Conservation (phyloP, 192 early-diverging fungal species). For the Chytriomyces sp. region DNA sequence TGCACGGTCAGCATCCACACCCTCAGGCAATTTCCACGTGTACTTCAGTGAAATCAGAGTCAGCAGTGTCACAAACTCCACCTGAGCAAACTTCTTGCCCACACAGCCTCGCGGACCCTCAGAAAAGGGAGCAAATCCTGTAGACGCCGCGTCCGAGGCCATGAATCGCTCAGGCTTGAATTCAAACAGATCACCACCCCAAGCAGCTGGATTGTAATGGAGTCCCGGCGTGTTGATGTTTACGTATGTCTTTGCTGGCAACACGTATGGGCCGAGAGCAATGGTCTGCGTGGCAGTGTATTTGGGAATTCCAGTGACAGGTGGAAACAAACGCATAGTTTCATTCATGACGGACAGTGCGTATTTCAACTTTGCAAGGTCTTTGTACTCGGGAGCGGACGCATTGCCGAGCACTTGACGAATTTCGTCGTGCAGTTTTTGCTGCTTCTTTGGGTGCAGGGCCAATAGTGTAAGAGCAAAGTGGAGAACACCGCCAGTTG, state of each 20-base stretch:
- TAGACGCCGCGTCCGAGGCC: background rate
- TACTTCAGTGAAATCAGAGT: conserved; percentile 29
- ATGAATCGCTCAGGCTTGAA: conserved; percentile 28
- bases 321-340: conserved; percentile 42
- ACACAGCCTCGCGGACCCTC: conserved; percentile 46
- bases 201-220: conserved; percentile 27
- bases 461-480: conserved; percentile 51
- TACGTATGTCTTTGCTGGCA: conserved; percentile 17
- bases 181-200: conserved; percentile 9
- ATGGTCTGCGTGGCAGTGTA: conserved; percentile 14
- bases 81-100: conserved; percentile 49
- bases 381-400: conserved; percentile 22
- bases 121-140: conserved; percentile 42
- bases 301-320: conserved; percentile 43
- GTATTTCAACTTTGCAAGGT: conserved; percentile 31
- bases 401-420: conserved; percentile 7
- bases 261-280: conserved; percentile 16
- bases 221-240: conserved; percentile 5
- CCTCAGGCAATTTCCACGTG: conserved; percentile 15
- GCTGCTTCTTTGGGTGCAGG: conserved; percentile 48
- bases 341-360: conserved; percentile 49
- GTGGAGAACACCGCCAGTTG: conserved; percentile 54
- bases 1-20: background rate
- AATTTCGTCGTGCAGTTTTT: conserved; percentile 48
- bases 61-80: conserved; percentile 38